These are phyloP conservation scores for Phytophthora sp. DNA, from an alignment of 352 stramenopile species.

Conservation along the genomic window DNA sequence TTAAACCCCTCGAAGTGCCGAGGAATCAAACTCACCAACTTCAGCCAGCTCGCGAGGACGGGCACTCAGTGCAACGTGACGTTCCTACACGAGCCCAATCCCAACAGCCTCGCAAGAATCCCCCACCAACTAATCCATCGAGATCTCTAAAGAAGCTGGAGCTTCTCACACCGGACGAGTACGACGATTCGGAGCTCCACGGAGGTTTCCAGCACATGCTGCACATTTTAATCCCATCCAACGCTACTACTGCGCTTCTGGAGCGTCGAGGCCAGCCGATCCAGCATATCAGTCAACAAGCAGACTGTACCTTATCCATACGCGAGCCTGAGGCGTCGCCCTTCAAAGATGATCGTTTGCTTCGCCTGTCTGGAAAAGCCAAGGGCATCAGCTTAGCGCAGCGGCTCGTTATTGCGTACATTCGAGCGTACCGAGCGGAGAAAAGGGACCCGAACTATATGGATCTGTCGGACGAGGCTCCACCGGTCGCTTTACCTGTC, in stretches of 20 bases:
- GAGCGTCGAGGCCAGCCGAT: constrained; percentile 58
- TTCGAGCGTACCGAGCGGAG: constrained; percentile 49
- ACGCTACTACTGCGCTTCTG: constrained; percentile 56
- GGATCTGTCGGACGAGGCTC: constrained; percentile 33
- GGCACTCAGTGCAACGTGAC: constrained; percentile 8
- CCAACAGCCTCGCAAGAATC: constrained; percentile 10
- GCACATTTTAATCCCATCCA: constrained; percentile 69
- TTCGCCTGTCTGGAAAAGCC: constrained; percentile 64
- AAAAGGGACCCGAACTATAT: constrained; percentile 66
- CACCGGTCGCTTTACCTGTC: constrained; percentile 42
- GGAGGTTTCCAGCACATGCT: constrained; percentile 62
- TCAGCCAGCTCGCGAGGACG: constrained; percentile 12
- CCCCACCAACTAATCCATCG: constrained; percentile 10
- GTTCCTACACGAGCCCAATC: constrained; percentile 3
- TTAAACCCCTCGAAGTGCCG: constrained; percentile 19
- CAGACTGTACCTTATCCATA: constrained; percentile 63
- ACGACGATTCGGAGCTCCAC: constrained; percentile 64
- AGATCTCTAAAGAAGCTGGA: constrained; percentile 24
- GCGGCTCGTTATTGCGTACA: constrained; percentile 60
- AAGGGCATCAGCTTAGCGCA: constrained; percentile 69
- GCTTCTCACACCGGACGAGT: constrained; percentile 45
- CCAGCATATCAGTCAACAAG: constrained; percentile 50
- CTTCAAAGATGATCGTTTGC: constrained; percentile 57
- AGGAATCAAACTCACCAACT: constrained; percentile 12
- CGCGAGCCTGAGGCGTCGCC: constrained; percentile 46